Percentiles rank a stretch among this genome's conserved stretches.
phyloP scores from a whole-genome alignment of 768 basidiomycete genomes.

The Pholiota microspora region DNA sequence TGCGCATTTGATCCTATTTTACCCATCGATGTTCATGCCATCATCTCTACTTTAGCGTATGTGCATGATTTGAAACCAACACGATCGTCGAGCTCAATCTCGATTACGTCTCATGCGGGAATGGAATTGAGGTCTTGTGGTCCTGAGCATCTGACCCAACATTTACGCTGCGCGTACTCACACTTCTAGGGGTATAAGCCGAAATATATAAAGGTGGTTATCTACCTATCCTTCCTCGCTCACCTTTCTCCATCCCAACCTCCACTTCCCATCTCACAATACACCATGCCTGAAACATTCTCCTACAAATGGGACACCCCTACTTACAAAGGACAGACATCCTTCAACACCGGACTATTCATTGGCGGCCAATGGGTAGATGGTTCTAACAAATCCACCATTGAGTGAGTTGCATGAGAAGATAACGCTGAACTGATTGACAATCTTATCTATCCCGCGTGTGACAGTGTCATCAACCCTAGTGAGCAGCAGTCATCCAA shows the following conservation, averaged over 20 bases:
- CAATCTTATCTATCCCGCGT: neutral
- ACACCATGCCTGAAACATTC: slow-evolving; percentile 35
- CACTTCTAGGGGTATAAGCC: neutral
- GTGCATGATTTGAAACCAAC: neutral
- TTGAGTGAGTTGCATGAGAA: slow-evolving; percentile 51
- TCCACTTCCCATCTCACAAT: neutral
- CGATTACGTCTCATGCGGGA: neutral
- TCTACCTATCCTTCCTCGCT: neutral
- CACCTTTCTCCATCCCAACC: neutral
- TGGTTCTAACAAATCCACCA: slow-evolving; percentile 52
- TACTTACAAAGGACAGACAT: slow-evolving; percentile 55
- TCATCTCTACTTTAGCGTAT: neutral
- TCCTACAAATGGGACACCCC: slow-evolving; percentile 51
- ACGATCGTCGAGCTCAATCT: neutral
- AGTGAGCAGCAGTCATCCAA: slow-evolving; percentile 24
- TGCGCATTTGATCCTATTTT: neutral
- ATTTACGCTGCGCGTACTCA: neutral
- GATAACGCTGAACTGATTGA: neutral
- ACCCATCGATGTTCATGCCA: neutral
- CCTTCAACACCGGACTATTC: slow-evolving; percentile 66
- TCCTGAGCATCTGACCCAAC: neutral
- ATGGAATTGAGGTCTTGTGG: neutral
- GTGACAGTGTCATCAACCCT: slow-evolving; percentile 61
- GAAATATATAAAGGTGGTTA: neutral
- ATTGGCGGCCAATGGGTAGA: slow-evolving; percentile 69